Percentiles rank a stretch among this genome's conserved stretches.
Conservation (phyloP, 306 rosid species). For the Inga leiocalycina region DNA sequence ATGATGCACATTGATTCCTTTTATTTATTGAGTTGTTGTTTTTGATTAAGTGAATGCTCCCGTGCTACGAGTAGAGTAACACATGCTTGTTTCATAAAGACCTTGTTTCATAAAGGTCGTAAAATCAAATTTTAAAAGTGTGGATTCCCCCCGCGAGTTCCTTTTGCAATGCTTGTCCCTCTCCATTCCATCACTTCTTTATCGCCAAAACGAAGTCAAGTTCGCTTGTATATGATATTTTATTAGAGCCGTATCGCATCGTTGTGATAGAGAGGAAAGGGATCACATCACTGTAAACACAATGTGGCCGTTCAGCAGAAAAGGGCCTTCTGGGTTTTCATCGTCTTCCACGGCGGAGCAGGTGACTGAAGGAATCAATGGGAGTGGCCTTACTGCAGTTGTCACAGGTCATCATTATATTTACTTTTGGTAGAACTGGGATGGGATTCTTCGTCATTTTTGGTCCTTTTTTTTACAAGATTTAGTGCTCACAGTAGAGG, state of each 20-base stretch:
- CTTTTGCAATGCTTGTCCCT: too few species aligned
- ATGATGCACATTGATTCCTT: too few species aligned
- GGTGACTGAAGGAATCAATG: constrained; percentile 76
- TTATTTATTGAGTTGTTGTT: too few species aligned
- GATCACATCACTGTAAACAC: not conserved
- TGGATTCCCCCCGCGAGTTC: too few species aligned
- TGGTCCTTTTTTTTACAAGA: not conserved
- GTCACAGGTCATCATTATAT: constrained; percentile 64
- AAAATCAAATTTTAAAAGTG: too few species aligned
- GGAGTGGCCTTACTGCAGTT: constrained; percentile 76
- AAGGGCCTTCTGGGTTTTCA: constrained; percentile 78
- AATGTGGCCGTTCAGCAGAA: constrained; percentile 72
- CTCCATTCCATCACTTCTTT: too few species aligned
- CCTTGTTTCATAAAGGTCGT: too few species aligned
- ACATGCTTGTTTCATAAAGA: too few species aligned
- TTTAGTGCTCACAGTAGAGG: not conserved
- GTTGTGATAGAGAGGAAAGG: not conserved
- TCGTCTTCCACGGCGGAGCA: constrained; percentile 74
- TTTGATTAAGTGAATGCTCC: too few species aligned
- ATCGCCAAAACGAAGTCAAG: too few species aligned
- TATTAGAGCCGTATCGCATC: not conserved
- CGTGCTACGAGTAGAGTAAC: too few species aligned
- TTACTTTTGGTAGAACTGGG: not conserved
- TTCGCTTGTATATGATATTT: not conserved
- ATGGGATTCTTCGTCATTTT: not conserved